phyloP scores from a whole-genome alignment of 768 basidiomycete genomes.

The Amyloporia xantha region DNA sequence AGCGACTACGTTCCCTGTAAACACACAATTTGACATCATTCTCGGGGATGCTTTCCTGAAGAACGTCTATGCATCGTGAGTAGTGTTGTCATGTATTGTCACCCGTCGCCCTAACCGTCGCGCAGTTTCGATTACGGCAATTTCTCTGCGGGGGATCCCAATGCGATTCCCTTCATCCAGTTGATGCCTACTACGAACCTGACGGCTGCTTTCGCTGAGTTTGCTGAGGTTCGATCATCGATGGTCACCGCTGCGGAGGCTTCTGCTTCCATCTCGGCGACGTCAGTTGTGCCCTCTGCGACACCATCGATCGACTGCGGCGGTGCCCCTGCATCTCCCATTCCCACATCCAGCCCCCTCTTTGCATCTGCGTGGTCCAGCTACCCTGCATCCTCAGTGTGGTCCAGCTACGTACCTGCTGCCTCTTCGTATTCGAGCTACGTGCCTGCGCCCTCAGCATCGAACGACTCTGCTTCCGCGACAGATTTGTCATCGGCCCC shows the following conservation, averaged over 20 bases:
- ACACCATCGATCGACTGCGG: background rate
- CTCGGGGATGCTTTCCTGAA: constrained; percentile 30
- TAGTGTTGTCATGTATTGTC: too few species aligned
- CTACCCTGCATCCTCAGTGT: background rate
- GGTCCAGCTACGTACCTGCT: background rate
- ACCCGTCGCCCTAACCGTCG: background rate
- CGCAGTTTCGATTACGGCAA: constrained; percentile 21
- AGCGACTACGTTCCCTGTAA: constrained; percentile 12
- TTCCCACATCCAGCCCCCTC: background rate
- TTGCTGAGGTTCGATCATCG: constrained; percentile 8
- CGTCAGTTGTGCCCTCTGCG: background rate
- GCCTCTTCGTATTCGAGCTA: background rate
- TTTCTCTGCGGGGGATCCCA: constrained; percentile 12
- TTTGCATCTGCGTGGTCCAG: constrained; percentile 4
- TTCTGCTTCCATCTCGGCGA: background rate
- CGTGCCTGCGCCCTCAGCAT: background rate
- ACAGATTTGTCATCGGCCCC: background rate
- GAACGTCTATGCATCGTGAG: constrained; percentile 28
- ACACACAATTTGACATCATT: constrained; percentile 21
- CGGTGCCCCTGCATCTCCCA: background rate
- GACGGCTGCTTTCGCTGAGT: constrained; percentile 21
- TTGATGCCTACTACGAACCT: constrained; percentile 21
- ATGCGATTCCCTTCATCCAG: constrained; percentile 27
- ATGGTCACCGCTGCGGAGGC: background rate
- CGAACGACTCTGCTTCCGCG: background rate